phyloP scores from a whole-genome alignment of 148 eudicot genomes.

The Chenopodium suecicum region DNA sequence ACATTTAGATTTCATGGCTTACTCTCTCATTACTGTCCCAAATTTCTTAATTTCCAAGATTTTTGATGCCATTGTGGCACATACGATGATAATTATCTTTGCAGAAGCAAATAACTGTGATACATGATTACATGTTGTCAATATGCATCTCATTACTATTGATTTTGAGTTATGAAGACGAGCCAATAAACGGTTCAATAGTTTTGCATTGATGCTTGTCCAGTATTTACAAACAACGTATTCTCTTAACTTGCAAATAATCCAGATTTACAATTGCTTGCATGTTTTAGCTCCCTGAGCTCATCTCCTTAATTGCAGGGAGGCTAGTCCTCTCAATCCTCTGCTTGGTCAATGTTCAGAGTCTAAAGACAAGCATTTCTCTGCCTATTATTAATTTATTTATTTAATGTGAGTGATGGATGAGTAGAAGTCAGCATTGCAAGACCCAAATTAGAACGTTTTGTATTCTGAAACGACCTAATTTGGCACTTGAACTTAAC shows the following conservation, averaged over 20 bases:
- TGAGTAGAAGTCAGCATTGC: no score
- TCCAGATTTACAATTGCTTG: not conserved
- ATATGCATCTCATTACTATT: conserved; percentile 4
- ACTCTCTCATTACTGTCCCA: not conserved
- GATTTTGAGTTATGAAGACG: conserved; percentile 3
- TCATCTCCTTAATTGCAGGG: not conserved
- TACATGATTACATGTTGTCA: not conserved
- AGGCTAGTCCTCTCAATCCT: not conserved
- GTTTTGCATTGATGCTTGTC: conserved; percentile 2
- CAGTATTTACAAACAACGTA: not conserved
- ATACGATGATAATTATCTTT: conserved; percentile 11
- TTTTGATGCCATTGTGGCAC: conserved; percentile 10
- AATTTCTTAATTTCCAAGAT: not conserved
- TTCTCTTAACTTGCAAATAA: not conserved
- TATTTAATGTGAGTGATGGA: no score
- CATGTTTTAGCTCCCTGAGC: not conserved
- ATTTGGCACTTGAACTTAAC: no score
- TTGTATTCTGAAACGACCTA: no score
- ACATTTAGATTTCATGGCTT: conserved; percentile 28
- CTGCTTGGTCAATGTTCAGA: not conserved
- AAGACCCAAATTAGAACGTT: no score
- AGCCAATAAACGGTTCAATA: conserved; percentile 4
- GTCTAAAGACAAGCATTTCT: not conserved
- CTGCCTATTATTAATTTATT: not conserved
- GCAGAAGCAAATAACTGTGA: conserved; percentile 2